phyloP scores from a whole-genome alignment of 192 early-diverging fungal species.

The Phlyctochytrium planicorne region DNA sequence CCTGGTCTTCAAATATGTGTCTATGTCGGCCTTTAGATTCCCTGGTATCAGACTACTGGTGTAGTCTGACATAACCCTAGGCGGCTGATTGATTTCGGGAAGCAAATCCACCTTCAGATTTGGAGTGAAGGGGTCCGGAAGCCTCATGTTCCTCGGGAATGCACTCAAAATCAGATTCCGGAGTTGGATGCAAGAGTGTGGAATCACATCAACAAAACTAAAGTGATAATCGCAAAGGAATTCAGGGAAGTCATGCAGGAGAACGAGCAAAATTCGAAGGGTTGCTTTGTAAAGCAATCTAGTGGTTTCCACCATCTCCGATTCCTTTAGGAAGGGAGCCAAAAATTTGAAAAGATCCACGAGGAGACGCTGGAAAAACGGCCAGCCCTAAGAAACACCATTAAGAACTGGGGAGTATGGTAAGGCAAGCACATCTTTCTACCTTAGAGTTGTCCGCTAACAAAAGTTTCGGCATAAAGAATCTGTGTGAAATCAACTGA shows the following conservation, averaged over 20 bases:
- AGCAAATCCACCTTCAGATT: constrained; percentile 90
- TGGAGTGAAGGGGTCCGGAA: constrained; percentile 96
- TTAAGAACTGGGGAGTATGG: not conserved
- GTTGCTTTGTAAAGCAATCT: constrained; percentile 87
- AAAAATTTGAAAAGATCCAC: constrained; percentile 85
- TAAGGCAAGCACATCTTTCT: too few species aligned
- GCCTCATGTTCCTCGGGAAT: constrained; percentile 89
- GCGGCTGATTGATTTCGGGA: constrained; percentile 84
- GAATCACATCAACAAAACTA: constrained; percentile 89
- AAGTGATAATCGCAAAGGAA: constrained; percentile 93
- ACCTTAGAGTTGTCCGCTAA: constrained; percentile 73
- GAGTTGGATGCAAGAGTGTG: constrained; percentile 87
- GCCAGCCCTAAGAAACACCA: constrained; percentile 65
- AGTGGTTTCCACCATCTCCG: constrained; percentile 71
- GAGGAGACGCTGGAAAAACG: constrained; percentile 79
- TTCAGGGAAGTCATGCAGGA: constrained; percentile 97
- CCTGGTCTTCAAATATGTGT: constrained; percentile 67
- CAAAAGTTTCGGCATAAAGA: constrained; percentile 87
- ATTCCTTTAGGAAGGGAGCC: constrained; percentile 73
- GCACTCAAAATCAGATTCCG: constrained; percentile 96
- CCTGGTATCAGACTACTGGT: constrained; percentile 55
- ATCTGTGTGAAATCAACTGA: constrained; percentile 87
- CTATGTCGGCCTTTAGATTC: constrained; percentile 72
- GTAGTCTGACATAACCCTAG: constrained; percentile 86
- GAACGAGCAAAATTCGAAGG: constrained; percentile 84